A percentile compares a stretch with the other conserved stretches of the same genome.
These are phyloP conservation scores for Fusarium keratoplasticum DNA, from an alignment of 2,329 filamentous ascomycete genomes.

Conservation along the genomic window DNA sequence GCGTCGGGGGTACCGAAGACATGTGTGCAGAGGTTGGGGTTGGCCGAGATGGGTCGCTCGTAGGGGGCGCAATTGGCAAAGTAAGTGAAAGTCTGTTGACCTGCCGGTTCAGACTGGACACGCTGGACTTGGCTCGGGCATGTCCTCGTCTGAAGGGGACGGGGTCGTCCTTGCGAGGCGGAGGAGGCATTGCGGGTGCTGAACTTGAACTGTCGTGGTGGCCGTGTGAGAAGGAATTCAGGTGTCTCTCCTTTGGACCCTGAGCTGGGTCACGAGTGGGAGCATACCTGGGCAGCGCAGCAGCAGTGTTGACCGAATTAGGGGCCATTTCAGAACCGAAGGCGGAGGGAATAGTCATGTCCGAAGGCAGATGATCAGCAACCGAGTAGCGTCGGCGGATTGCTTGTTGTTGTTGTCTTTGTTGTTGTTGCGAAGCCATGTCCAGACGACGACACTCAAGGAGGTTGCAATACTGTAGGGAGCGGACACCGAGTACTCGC, in stretches of 20 bases:
- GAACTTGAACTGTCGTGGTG: constrained; percentile 33
- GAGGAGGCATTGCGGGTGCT: constrained; percentile 48
- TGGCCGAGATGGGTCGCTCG: constrained; percentile 63
- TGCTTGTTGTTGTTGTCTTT: constrained; percentile 42
- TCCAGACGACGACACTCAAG: constrained; percentile 35
- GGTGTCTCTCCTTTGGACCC: constrained; percentile 20
- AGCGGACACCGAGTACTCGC: constrained; percentile 48
- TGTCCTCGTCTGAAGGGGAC: constrained; percentile 56
- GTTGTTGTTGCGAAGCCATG: constrained; percentile 48
- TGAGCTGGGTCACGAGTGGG: constrained; percentile 24
- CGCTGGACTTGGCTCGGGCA: constrained; percentile 63
- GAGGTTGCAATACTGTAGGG: constrained; percentile 40
- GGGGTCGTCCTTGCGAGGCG: constrained; percentile 54
- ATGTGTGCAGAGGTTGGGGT: constrained; percentile 56
- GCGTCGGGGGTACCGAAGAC: constrained; percentile 63
- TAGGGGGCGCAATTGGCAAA: constrained; percentile 69
- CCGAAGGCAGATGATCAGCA: constrained; percentile 50
- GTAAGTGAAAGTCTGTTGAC: constrained; percentile 71
- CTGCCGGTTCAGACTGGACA: constrained; percentile 57
- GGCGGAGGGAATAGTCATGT: constrained; percentile 40
- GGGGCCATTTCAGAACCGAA: constrained; percentile 32
- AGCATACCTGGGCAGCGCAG: constrained; percentile 21
- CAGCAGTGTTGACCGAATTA: constrained; percentile 12
- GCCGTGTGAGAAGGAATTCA: constrained; percentile 25
- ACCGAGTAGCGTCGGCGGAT: constrained; percentile 55